Conservation (phyloP, 805 yeast species). For the Pichia phayaonensis region DNA sequence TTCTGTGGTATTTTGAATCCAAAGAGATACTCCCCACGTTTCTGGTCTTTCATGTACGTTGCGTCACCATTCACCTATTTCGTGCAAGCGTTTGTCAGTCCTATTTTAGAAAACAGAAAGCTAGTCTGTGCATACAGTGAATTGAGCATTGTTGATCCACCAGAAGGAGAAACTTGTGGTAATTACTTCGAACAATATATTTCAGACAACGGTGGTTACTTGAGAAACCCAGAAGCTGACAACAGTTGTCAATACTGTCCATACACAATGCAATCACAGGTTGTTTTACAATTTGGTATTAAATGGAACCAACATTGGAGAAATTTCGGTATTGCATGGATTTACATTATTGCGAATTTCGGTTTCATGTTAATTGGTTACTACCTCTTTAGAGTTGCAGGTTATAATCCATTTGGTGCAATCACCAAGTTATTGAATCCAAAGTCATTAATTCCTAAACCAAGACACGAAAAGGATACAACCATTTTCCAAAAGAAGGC, state of each 20-base stretch:
- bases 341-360: constrained; percentile 44
- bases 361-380: constrained; percentile 14
- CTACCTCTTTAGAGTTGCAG: constrained; percentile 15
- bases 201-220: constrained; percentile 43
- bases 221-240: constrained; percentile 46
- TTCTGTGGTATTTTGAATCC: constrained; percentile 71
- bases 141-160: constrained; percentile 43
- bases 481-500: constrained; percentile 29
- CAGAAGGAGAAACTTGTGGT: constrained; percentile 58
- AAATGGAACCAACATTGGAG: constrained; percentile 51
- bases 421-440: constrained; percentile 14
- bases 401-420: constrained; percentile 2
- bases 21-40: constrained; percentile 47
- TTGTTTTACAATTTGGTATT: constrained; percentile 36
- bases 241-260: constrained; percentile 43
- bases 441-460: constrained; percentile 21
- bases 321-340: constrained; percentile 57
- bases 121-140: constrained; percentile 46
- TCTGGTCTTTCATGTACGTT: constrained; percentile 58
- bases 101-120: constrained; percentile 39
- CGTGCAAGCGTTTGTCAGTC: constrained; percentile 45
- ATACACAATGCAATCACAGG: constrained; percentile 39
- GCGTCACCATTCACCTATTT: constrained; percentile 68
- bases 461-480: constrained; percentile 35
- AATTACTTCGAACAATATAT: constrained; percentile 38